A percentile compares a stretch with the other conserved stretches of the same genome.
Conservation (phyloP, 768 basidiomycete genomes). For the Leccinum boreale region DNA sequence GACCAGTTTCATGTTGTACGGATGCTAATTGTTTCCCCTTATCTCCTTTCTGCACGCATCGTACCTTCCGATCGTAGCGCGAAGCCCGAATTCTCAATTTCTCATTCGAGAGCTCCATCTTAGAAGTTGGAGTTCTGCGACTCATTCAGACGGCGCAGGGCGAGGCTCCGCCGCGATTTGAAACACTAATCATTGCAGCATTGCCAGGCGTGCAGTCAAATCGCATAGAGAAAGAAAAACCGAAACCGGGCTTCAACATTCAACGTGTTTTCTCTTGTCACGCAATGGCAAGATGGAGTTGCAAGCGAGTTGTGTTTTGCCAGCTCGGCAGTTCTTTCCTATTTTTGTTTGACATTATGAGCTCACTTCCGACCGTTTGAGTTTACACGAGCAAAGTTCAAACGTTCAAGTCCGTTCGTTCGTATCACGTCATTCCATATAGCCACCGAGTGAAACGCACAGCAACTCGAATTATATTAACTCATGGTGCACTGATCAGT, state of each 20-base stretch:
- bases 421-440: slow-evolving; percentile 30
- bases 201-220: not conserved
- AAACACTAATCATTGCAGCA: not conserved
- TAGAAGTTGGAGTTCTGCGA: not conserved
- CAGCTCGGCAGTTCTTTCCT: slow-evolving; percentile 12
- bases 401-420: slow-evolving; percentile 21
- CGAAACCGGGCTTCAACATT: slow-evolving; percentile 12
- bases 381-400: slow-evolving; percentile 21
- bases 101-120: slow-evolving; percentile 13
- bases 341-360: not conserved
- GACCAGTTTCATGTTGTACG: slow-evolving; percentile 15
- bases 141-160: not conserved
- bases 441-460: slow-evolving; percentile 13
- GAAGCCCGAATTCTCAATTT: not conserved
- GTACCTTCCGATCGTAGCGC: slow-evolving; percentile 11
- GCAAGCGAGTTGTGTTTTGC: slow-evolving; percentile 11
- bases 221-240: not conserved
- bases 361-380: slow-evolving; percentile 16
- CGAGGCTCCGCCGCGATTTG: not conserved
- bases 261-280: slow-evolving; percentile 4
- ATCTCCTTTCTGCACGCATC: slow-evolving; percentile 20
- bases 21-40: slow-evolving; percentile 16
- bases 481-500: slow-evolving; percentile 1
- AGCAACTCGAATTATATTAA: slow-evolving; percentile 14
- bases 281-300: not conserved